Evolutionary conservation across 768 basidiomycete species (phyloP).

Genomic region (Russula brevipes): DNA sequence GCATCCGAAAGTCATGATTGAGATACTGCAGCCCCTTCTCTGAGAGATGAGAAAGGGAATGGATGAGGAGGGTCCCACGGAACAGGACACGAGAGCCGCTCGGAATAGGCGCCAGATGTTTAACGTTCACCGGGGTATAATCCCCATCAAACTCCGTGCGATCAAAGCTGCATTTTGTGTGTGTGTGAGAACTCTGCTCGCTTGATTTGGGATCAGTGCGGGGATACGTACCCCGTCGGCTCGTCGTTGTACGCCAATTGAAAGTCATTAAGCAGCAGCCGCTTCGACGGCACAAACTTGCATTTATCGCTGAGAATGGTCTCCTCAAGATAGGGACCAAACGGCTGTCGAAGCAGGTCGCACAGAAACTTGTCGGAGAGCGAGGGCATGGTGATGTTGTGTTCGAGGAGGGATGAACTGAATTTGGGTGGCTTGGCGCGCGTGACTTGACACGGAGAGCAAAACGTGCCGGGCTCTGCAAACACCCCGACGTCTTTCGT

Average conservation of each 20-base stretch:
- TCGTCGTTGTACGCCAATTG: conserved; percentile 6
- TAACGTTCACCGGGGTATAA: neutral
- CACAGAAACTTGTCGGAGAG: neutral
- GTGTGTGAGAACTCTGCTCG: neutral
- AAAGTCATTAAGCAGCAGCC: conserved; percentile 9
- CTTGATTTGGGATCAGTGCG: neutral
- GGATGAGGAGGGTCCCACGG: conserved; percentile 47
- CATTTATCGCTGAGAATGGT: conserved; percentile 28
- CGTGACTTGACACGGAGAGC: neutral
- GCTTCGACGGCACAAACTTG: conserved; percentile 9
- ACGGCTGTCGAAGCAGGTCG: conserved; percentile 26
- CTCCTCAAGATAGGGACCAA: conserved; percentile 34
- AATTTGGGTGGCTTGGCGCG: neutral
- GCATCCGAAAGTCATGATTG: conserved; percentile 40
- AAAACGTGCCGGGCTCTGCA: neutral
- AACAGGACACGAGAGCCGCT: conserved; percentile 37
- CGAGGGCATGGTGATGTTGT: neutral
- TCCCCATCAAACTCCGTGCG: conserved; percentile 10
- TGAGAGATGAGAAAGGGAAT: conserved; percentile 46
- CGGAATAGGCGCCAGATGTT: neutral
- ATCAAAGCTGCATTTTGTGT: conserved; percentile 7
- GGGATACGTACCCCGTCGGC: conserved; percentile 15
- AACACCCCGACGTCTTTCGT: neutral
- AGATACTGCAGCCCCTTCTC: conserved; percentile 39
- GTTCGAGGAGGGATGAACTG: no score